Evolutionary conservation across 345 rosid species (phyloP), one percentile per base, ranked within the genome.

Genomic region (Jatropha curcas): DNA sequence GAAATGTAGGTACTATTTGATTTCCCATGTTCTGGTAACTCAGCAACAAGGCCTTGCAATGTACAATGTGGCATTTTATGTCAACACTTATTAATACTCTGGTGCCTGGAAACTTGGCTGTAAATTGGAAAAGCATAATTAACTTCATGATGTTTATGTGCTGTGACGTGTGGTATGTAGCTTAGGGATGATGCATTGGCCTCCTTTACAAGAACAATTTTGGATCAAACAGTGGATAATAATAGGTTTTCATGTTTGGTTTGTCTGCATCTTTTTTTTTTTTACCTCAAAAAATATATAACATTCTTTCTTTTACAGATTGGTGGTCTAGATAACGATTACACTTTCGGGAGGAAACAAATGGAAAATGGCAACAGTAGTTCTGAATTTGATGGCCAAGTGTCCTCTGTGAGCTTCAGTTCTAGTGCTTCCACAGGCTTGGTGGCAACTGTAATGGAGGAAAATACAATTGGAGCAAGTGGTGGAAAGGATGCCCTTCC

Each of bases 261-360:
- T 22, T 41, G 22, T 5, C 10, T 28, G 1, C 22, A 16, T 17
- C 33, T 13, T 16, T 25, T 10, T 24, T 19, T 0, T 22, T 60
- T 11, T 35, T 52, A 20, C 16, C 43, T 35, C 16, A 46, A 51
- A 45, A 46, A 27, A 27, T 74, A 13, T 14, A 35, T 27, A 22
- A 4, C 25, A 34, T 68, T 61, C 17, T 56, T 76, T 75, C 65
- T 71, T 53, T n/a, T 70, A 82, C 97, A 93, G 99, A 75, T 83
- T 77, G 84, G 82, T 82, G 92, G 85, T 70, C 62, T 80, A 39
- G 96, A 96, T 76, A 85, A 66, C 61, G 92, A 92, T 80, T 88
- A 90, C 81, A 86, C 96, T 68, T 88, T 89, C 67, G 90, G 88
- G 67, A 84, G 82, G 78, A 91, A 87, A 65, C 96, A 84, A 71